Evolutionary conservation across 306 rosid genomes (phyloP).

Genomic region (Vigna reflexopilosa): DNA sequence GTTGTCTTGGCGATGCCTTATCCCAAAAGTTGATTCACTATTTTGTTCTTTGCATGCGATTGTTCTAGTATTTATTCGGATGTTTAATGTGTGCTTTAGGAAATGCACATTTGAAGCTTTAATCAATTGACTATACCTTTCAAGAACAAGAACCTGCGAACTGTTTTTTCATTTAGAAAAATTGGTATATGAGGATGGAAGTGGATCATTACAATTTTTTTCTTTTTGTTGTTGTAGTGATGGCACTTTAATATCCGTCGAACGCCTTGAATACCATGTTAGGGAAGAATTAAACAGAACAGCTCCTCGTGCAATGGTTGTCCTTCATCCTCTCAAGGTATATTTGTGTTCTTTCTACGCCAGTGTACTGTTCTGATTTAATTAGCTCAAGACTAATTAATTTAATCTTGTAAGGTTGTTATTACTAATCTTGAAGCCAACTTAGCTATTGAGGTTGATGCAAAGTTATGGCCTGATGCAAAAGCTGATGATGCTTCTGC

Average conservation of each 20-base stretch:
- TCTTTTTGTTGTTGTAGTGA: constrained; percentile 66
- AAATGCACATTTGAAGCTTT: constrained; percentile 15
- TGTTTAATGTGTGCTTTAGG: neutral
- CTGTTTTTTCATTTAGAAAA: constrained; percentile 15
- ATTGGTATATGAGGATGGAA: constrained; percentile 3
- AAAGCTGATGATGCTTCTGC: constrained; percentile 73
- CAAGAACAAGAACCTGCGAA: neutral
- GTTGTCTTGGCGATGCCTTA: constrained; percentile 11
- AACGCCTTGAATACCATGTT: constrained; percentile 89
- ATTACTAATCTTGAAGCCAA: constrained; percentile 84
- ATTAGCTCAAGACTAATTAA: constrained; percentile 22
- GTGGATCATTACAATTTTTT: neutral
- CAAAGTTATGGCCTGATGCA: constrained; percentile 94
- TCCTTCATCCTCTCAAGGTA: constrained; percentile 91
- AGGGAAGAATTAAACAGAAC: constrained; percentile 92
- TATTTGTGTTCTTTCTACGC: constrained; percentile 29
- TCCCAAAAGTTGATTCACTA: neutral
- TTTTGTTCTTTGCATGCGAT: constrained; percentile 9
- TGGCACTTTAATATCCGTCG: constrained; percentile 83
- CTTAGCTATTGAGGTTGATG: constrained; percentile 75
- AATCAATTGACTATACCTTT: neutral
- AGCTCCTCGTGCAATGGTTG: constrained; percentile 85
- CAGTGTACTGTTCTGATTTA: neutral
- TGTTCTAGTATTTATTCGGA: neutral
- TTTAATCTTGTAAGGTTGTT: constrained; percentile 67